Evolutionary conservation across 139 green algal species (phyloP).

Genomic region (Auxenochlorella pyrenoidosa): DNA sequence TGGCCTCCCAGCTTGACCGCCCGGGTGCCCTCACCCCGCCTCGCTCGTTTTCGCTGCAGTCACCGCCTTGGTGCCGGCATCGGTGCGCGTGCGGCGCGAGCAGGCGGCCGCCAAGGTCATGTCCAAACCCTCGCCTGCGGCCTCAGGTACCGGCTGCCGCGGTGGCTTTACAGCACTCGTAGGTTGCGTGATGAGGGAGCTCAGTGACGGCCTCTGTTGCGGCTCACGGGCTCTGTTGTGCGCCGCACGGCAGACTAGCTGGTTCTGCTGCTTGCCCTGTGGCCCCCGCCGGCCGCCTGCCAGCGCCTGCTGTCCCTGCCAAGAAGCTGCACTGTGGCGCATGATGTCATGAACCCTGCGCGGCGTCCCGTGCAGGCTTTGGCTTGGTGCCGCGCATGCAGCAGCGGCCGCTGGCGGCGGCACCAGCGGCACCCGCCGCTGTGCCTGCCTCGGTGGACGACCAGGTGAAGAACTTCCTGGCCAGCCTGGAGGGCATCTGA

Average conservation of each 20-base stretch:
- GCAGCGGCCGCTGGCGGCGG: neutral
- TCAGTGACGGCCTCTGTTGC: too few relatives aligned
- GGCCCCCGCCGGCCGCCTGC: neutral
- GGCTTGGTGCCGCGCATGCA: conserved; percentile 16
- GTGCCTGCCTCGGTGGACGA: conserved; percentile 16
- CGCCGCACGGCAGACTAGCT: neutral
- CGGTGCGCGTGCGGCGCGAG: conserved; percentile 72
- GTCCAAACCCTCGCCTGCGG: neutral
- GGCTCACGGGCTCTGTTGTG: too few relatives aligned
- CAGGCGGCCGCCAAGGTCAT: conserved; percentile 5
- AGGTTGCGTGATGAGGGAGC: too few relatives aligned
- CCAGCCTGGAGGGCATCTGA: neutral
- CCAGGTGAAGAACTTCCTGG: conserved; percentile 17
- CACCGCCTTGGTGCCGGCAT: conserved; percentile 76
- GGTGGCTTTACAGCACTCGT: too few relatives aligned
- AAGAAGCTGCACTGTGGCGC: neutral
- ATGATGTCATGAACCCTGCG: neutral
- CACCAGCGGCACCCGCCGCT: neutral
- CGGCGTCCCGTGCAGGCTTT: neutral
- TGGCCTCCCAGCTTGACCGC: neutral
- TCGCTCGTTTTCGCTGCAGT: conserved; percentile 16
- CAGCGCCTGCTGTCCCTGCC: neutral
- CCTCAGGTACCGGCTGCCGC: neutral
- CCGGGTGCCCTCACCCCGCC: neutral
- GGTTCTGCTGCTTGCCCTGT: neutral